These are phyloP conservation scores for Gymnopus androsaceus DNA, from an alignment of 1,284 basidiomycete species.

Conservation along the genomic window DNA sequence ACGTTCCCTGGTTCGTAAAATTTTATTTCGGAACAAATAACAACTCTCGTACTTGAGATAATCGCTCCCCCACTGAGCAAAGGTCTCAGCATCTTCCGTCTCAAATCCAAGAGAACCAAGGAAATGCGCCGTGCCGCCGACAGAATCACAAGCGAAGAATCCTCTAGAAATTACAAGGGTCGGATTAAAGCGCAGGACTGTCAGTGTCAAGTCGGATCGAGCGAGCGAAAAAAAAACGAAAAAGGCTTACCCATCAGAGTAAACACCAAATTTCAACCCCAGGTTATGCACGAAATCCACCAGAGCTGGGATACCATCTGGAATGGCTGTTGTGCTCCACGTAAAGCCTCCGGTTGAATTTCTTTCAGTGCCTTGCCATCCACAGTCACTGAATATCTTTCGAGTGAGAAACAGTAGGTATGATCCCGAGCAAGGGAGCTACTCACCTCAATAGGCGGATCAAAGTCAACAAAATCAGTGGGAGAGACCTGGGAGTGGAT, in stretches of 20 bases:
- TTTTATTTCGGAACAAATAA: too few relatives aligned
- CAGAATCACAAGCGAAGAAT: conserved; percentile 44
- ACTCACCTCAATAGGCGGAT: conserved; percentile 40
- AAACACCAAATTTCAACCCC: conserved; percentile 42
- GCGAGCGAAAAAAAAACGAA: not conserved
- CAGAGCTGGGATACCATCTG: conserved; percentile 41
- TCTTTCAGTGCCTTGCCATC: conserved; percentile 46
- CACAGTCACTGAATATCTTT: conserved; percentile 40
- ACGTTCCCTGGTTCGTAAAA: too few relatives aligned
- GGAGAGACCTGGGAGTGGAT: too few relatives aligned
- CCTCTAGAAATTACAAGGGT: conserved; percentile 37
- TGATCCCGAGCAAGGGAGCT: not conserved
- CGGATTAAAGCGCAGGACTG: not conserved
- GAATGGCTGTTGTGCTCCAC: conserved; percentile 42
- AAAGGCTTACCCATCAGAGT: conserved; percentile 44
- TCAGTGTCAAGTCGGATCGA: not conserved
- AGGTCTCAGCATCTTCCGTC: conserved; percentile 42
- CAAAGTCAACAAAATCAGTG: conserved; percentile 47
- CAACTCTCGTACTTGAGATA: conserved; percentile 56
- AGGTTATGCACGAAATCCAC: conserved; percentile 38
- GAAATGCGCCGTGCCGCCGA: conserved; percentile 44
- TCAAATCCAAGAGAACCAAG: conserved; percentile 47
- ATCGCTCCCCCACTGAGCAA: conserved; percentile 50
- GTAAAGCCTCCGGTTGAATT: conserved; percentile 43
- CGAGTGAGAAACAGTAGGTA: too few relatives aligned